Conservation (phyloP, 805 yeast genomes). For the Dipodascus geniculatus region DNA sequence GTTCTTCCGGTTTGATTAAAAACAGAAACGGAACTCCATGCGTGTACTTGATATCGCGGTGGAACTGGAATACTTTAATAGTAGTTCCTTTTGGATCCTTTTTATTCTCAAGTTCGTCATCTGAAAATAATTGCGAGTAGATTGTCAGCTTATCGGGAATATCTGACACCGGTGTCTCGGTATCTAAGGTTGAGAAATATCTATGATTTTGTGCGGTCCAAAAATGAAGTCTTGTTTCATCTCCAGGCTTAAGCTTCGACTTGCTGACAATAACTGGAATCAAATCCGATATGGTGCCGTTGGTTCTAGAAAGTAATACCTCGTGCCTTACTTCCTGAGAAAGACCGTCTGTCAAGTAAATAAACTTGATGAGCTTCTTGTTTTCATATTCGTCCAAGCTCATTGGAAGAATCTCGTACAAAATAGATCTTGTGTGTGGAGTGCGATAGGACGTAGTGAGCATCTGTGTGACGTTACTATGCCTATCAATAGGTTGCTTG, state of each 20-base stretch:
- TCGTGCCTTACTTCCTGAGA: slow-evolving; percentile 60
- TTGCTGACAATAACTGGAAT: slow-evolving; percentile 45
- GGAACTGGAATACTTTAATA: slow-evolving; percentile 65
- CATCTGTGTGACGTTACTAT: slow-evolving; percentile 27
- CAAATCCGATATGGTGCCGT: slow-evolving; percentile 39
- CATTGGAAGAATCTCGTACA: slow-evolving; percentile 68
- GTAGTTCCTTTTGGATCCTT: slow-evolving; percentile 25
- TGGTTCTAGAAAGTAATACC: slow-evolving; percentile 53
- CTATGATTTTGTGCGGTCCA: slow-evolving; percentile 19
- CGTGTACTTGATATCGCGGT: slow-evolving; percentile 47
- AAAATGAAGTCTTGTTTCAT: slow-evolving; percentile 26
- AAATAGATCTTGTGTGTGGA: slow-evolving; percentile 28
- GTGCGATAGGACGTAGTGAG: slow-evolving; percentile 13
- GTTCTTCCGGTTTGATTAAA: slow-evolving; percentile 57
- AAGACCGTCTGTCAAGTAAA: slow-evolving; percentile 65
- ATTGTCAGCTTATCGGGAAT: slow-evolving; percentile 29
- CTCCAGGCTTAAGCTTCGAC: slow-evolving; percentile 36
- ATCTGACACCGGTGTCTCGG: slow-evolving; percentile 29
- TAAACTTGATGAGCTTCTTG: slow-evolving; percentile 51
- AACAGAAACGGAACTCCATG: slow-evolving; percentile 87
- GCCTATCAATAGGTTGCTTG: slow-evolving; percentile 25
- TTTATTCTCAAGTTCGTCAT: slow-evolving; percentile 22
- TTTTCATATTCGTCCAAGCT: slow-evolving; percentile 68
- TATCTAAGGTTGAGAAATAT: slow-evolving; percentile 25
- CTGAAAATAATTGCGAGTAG: slow-evolving; percentile 38